Evolutionary conservation across 164 flowering plant species (phyloP).

Genomic region (Vitis rotundifolia): DNA sequence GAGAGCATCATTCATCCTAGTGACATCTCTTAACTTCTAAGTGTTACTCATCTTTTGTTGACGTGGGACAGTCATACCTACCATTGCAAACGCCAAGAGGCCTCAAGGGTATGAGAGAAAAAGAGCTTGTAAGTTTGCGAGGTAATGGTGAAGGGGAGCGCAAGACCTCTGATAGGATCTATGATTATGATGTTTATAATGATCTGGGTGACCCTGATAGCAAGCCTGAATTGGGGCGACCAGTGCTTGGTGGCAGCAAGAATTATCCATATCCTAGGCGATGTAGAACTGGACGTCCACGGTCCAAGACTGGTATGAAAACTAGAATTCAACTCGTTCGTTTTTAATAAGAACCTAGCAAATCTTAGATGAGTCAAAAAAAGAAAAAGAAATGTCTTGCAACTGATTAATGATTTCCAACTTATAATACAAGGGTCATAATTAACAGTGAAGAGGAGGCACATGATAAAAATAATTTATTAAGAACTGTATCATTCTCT

Average conservation of each 20-base stretch:
- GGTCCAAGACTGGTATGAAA: not conserved
- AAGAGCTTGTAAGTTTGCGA: conserved; percentile 29
- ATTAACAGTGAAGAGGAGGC: no score
- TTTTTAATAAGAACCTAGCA: no score
- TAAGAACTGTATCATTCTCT: not conserved
- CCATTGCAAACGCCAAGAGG: conserved; percentile 34
- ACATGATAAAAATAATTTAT: not conserved
- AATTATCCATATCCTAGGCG: conserved; percentile 18
- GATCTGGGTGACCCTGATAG: conserved; percentile 20
- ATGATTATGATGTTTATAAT: conserved; percentile 39
- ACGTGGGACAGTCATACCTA: conserved; percentile 21
- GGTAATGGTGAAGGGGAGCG: conserved; percentile 41
- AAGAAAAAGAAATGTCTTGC: no score
- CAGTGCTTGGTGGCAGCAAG: conserved; percentile 20
- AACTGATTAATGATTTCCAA: no score
- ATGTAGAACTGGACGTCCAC: conserved; percentile 18
- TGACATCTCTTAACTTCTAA: no score
- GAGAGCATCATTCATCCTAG: no score
- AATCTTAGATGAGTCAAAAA: no score
- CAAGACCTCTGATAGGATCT: conserved; percentile 33
- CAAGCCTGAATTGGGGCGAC: conserved; percentile 4
- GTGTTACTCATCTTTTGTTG: not conserved
- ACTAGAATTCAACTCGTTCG: no score
- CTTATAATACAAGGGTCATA: no score
- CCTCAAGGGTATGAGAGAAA: conserved; percentile 24